phyloP scores from a whole-genome alignment of 208 protist genomes.

The Phytomonas serpens region DNA sequence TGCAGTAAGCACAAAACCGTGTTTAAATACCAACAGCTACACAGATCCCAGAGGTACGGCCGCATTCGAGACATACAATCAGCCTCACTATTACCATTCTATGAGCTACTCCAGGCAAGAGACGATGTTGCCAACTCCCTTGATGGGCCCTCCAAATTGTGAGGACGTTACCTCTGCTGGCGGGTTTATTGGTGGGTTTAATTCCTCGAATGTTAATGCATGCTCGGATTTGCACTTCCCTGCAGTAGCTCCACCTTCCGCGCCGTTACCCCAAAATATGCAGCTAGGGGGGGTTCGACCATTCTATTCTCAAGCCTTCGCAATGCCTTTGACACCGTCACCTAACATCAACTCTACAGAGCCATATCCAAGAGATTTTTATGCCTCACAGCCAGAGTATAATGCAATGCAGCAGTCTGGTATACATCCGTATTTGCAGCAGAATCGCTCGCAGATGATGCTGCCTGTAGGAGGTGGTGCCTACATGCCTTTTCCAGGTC shows the following conservation, averaged over 20 bases:
- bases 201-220: neutral
- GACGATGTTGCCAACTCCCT: neutral
- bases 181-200: neutral
- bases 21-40: conserved; percentile 3
- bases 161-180: neutral
- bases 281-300: neutral
- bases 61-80: neutral
- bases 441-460: neutral
- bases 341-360: neutral
- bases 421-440: neutral
- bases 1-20: neutral
- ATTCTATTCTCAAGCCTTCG: neutral
- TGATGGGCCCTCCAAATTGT: neutral
- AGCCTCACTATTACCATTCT: neutral
- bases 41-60: neutral
- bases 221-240: neutral
- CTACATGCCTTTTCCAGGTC: neutral
- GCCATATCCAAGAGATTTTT: neutral
- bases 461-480: neutral
- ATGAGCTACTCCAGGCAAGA: neutral
- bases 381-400: neutral
- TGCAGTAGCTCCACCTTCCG: neutral
- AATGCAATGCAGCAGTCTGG: neutral
- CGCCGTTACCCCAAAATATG: neutral
- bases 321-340: neutral